These are phyloP conservation scores for Colletotrichum cuscutae DNA, from an alignment of 2,329 filamentous ascomycete species.

Conservation along the genomic window DNA sequence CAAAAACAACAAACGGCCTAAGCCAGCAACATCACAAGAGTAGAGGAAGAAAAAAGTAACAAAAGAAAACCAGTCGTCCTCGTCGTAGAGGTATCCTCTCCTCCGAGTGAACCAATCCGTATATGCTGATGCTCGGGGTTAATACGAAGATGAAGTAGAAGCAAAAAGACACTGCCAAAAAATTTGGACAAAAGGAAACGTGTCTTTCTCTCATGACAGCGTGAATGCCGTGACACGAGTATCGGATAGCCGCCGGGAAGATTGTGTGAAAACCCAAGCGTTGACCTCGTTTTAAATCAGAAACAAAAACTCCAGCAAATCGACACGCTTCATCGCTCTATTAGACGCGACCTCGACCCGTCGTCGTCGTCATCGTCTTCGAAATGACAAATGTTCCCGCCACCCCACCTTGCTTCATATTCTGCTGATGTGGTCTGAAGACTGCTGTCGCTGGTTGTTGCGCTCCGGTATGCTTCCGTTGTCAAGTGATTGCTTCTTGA, in stretches of 20 bases:
- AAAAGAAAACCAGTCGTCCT: not conserved
- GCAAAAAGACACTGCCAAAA: not conserved
- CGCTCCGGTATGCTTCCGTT: slow-evolving; percentile 18
- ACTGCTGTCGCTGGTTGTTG: slow-evolving; percentile 12
- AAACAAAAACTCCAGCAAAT: not conserved
- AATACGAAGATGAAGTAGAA: not conserved
- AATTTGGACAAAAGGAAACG: slow-evolving; percentile 3
- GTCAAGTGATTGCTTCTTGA: slow-evolving; percentile 24
- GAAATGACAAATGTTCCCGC: slow-evolving; percentile 11
- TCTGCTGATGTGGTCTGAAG: not conserved
- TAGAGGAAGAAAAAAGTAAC: not conserved
- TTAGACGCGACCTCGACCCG: not conserved
- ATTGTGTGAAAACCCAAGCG: not conserved
- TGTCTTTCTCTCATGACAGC: slow-evolving; percentile 27
- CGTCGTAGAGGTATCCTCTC: not conserved
- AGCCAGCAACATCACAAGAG: not conserved
- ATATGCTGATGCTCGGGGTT: slow-evolving; percentile 18
- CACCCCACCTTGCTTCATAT: not conserved
- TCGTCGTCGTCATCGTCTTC: not conserved
- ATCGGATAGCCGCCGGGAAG: slow-evolving; percentile 1
- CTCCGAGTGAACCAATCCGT: not conserved
- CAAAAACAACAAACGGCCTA: slow-evolving; percentile 1
- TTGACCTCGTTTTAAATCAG: not conserved
- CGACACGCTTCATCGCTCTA: not conserved
- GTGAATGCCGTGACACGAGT: slow-evolving; percentile 11